Conservation (phyloP, 1,139 yeast genomes). For the Suhomyces bolitotheri region DNA sequence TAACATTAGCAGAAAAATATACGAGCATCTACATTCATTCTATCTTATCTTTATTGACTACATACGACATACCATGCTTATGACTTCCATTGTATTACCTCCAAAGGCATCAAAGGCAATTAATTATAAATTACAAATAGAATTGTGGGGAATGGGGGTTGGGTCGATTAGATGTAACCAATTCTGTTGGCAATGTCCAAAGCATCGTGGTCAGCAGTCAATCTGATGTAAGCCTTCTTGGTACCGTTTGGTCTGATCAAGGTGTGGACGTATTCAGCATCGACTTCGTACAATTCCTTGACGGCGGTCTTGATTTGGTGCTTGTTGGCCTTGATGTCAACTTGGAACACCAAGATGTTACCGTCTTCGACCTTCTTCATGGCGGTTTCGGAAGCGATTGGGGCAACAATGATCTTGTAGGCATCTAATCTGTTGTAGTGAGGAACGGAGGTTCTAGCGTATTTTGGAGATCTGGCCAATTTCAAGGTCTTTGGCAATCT, state of each 20-base stretch:
- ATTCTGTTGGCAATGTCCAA: conserved; percentile 99
- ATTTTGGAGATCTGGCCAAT: conserved; percentile 92
- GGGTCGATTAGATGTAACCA: conserved; percentile 78
- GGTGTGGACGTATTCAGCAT: conserved; percentile 91
- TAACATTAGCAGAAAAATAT: not conserved
- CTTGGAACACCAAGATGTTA: conserved; percentile 98
- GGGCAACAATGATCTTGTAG: conserved; percentile 91
- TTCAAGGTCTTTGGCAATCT: conserved; percentile 97
- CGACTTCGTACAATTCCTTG: conserved; percentile 97
- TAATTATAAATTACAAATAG: conserved; percentile 18
- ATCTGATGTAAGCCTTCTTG: conserved; percentile 99
- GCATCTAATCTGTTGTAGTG: conserved; percentile 97
- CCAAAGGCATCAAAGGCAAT: conserved; percentile 14
- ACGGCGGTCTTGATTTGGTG: conserved; percentile 97
- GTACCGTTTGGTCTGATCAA: conserved; percentile 98
- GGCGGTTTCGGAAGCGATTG: conserved; percentile 98
- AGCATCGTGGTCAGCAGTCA: conserved; percentile 99
- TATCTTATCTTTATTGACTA: conserved; percentile 4
- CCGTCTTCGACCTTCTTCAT: conserved; percentile 99
- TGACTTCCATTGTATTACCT: conserved; percentile 16
- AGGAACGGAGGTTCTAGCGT: conserved; percentile 94
- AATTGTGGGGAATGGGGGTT: conserved; percentile 14
- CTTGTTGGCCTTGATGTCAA: conserved; percentile 95
- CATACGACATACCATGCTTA: conserved; percentile 7
- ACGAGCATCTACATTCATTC: not conserved